Evolutionary conservation across 352 stramenopile species (phyloP), one percentile per base, ranked within the genome.

Genomic region (Phytophthora rubi): DNA sequence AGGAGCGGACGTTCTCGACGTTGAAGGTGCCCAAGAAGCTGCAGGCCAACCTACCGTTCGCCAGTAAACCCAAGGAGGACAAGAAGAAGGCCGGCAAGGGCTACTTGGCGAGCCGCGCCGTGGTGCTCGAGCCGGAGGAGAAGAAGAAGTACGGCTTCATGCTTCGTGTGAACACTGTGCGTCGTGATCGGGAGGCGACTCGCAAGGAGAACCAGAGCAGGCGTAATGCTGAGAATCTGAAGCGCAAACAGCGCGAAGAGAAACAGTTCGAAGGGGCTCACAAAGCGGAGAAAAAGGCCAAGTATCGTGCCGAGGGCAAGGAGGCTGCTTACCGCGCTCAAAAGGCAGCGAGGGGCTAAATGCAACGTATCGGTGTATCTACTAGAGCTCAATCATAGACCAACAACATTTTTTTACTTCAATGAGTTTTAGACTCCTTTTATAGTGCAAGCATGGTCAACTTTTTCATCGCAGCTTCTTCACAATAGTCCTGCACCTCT

Each of bases 131-230:
- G 59, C 90, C 92, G 2, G 94, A 97, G 37, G 98, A 99, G 76
- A 97, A 97, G 82, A 98, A 97, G 63, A 99, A 98, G 75, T 94
- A 97, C 62, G 90, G 92, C n/a, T 98, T 99, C 61, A 89, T 99
- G 72, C 95, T 99, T 78, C 94, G 97, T 18, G 83, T 99, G 6
- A 97, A 98, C 70, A 99, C 97, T 4, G 97, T 99, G 62, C 88
- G 95, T 59, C 98, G 99, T 56, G 97, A 99, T 71, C 99, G 99
- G 62, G 83, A 96, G 48, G 83, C 91, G 53, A 99, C 98, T 33
- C 86, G 95, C 2, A 98, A 98, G 73, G 79, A 90, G n/a, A 96
- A 93, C 72, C 95, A 98, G 68, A 89, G 78, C 13, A 77, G 93
- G 68, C 82, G 93, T 2, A 96, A 92, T 33, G 71, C 86, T 10